Evolutionary conservation across 257 asterid species (phyloP).

Genomic region (Primulina eburnea): DNA sequence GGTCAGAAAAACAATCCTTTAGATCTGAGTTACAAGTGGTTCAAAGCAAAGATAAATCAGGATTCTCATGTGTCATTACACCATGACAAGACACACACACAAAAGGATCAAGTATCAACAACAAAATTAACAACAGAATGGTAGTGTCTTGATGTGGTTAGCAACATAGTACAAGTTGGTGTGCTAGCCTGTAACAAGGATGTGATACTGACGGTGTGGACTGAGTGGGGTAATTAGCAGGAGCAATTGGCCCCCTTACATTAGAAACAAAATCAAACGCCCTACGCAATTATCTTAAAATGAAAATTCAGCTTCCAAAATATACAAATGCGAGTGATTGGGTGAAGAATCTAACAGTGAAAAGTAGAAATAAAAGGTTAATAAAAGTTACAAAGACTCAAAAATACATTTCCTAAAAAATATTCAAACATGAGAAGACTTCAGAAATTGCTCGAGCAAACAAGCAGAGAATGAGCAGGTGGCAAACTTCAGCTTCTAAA

Average conservation of each 20-base stretch:
- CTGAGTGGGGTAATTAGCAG: neutral
- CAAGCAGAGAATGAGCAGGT: constrained; percentile 25
- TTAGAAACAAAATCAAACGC: no score
- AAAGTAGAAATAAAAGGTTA: constrained; percentile 16
- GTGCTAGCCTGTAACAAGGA: constrained; percentile 7
- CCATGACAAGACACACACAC: neutral
- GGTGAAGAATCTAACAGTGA: constrained; percentile 3
- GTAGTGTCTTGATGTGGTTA: constrained; percentile 4
- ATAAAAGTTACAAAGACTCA: neutral
- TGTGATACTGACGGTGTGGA: constrained; percentile 4
- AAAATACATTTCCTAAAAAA: no score
- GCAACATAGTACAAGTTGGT: constrained; percentile 12
- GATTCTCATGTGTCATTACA: neutral
- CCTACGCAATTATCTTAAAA: no score
- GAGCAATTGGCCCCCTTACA: neutral
- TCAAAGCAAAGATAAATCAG: constrained; percentile 9
- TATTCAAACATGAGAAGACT: neutral
- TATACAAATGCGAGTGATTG: no score
- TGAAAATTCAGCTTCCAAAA: no score
- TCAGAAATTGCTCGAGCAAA: constrained; percentile 23
- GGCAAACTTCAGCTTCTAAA: neutral
- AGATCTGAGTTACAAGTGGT: constrained; percentile 22
- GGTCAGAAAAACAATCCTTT: constrained; percentile 7
- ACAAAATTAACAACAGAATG: neutral
- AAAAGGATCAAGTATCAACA: neutral